phyloP scores from a whole-genome alignment of 2,329 filamentous ascomycete genomes.

The Coniochaeta hoffmannii region DNA sequence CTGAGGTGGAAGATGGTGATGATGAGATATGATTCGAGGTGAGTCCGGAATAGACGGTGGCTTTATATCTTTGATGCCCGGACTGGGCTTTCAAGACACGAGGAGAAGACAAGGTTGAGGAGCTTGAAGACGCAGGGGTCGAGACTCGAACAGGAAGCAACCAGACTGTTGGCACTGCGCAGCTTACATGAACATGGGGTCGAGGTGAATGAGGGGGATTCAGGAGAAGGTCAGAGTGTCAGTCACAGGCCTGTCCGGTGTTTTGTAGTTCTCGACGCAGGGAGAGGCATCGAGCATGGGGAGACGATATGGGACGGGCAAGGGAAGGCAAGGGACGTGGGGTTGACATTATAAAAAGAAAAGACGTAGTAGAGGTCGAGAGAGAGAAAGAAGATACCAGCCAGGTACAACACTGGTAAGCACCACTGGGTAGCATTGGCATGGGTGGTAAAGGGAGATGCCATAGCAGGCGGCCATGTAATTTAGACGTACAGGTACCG shows the following conservation, averaged over 20 bases:
- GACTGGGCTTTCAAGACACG: background rate
- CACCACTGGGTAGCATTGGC: background rate
- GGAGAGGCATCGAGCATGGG: background rate
- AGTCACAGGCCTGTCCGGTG: background rate
- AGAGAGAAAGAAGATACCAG: background rate
- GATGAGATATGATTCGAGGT: background rate
- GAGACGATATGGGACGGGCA: background rate
- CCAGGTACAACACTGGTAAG: background rate
- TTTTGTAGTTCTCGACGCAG: slow-evolving; percentile 4
- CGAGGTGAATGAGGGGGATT: background rate
- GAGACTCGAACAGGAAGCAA: background rate
- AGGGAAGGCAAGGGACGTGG: background rate
- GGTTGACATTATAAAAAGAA: background rate
- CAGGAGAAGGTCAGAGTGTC: background rate
- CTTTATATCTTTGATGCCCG: slow-evolving; percentile 1
- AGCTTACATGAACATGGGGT: background rate
- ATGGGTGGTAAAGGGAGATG: background rate
- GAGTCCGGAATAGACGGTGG: background rate
- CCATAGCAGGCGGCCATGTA: slow-evolving; percentile 1
- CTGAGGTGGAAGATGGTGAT: background rate
- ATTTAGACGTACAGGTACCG: slow-evolving; percentile 1
- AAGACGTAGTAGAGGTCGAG: background rate
- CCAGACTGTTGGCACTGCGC: background rate
- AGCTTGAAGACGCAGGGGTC: background rate
- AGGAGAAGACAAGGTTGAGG: background rate